Percentiles rank a stretch among this genome's conserved stretches.
Evolutionary conservation across 768 basidiomycete species (phyloP).

Genomic region (Lentinula detonsa): DNA sequence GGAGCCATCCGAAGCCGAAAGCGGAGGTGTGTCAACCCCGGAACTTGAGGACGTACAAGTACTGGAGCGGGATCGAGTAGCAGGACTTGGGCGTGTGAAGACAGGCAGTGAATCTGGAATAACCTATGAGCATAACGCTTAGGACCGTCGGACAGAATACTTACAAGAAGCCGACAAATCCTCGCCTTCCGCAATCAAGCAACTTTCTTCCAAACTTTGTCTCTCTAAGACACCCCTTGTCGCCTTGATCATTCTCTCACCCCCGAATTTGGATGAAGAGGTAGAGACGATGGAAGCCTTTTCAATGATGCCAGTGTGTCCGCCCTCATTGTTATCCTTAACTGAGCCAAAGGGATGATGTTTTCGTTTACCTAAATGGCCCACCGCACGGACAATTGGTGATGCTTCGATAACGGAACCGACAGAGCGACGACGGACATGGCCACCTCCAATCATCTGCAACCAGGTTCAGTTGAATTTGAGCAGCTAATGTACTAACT

Average conservation of each 20-base stretch:
- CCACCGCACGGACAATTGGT: slow-evolving; percentile 57
- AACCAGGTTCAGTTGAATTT: background rate
- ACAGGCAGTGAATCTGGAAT: slow-evolving; percentile 35
- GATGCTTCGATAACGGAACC: slow-evolving; percentile 64
- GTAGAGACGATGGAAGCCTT: slow-evolving; percentile 66
- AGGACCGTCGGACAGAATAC: slow-evolving; percentile 16
- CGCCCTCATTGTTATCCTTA: slow-evolving; percentile 21
- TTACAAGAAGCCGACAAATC: slow-evolving; percentile 48
- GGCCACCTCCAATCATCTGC: slow-evolving; percentile 78
- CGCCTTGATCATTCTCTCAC: slow-evolving; percentile 63
- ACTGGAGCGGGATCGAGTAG: slow-evolving; percentile 55
- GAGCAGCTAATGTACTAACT: background rate
- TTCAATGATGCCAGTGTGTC: slow-evolving; percentile 36
- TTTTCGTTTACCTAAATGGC: slow-evolving; percentile 39
- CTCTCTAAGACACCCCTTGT: slow-evolving; percentile 55
- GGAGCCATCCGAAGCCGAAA: slow-evolving; percentile 63
- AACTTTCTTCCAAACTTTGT: slow-evolving; percentile 63
- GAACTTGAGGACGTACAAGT: slow-evolving; percentile 62
- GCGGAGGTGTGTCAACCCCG: slow-evolving; percentile 64
- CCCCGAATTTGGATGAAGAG: slow-evolving; percentile 57
- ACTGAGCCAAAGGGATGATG: slow-evolving; percentile 21
- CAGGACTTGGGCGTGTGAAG: slow-evolving; percentile 53
- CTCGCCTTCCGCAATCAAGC: slow-evolving; percentile 60
- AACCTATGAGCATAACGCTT: slow-evolving; percentile 10
- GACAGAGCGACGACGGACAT: slow-evolving; percentile 62